Evolutionary conservation across 1,139 yeast genomes (phyloP), one percentile per base, ranked within the genome.

Genomic region (Candida pseudoviswanathii): DNA sequence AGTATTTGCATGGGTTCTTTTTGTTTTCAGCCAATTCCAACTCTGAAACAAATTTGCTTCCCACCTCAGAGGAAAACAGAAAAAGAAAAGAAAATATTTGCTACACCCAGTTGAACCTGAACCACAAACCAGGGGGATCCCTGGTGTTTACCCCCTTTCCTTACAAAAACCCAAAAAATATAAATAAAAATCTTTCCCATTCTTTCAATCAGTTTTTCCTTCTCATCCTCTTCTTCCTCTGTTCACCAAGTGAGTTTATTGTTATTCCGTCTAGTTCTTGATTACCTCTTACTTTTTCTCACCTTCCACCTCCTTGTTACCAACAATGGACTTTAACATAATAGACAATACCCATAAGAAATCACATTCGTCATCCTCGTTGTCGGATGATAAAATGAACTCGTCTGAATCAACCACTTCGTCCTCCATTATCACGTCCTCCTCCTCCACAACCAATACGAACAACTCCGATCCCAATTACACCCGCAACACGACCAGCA

Each of bases 361-460:
- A 25, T 37, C 41, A 37, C 27, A 25, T 16, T 37, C 41, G 3
- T 37, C 41, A 10, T 37, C 29, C 7, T 37, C 41, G 10, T 25
- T 37, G 25, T 37, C 41, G 10, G 41, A 37, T 10, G 41, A 37
- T 37, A 37, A 37, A 37, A 24, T 37, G 41, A 37, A 37, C 30
- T 37, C 41, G n/a, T 37, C 41, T 25, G 41, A 10, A 7, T 37
- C 41, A 9, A 37, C 41, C 5, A 37, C 41, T 25, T 37, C 41
- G 8, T 37, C 41, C 7, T 37, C 41, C 4, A 37, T 37, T 25
- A 25, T 37, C 21, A 37, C 41, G 9, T 37, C 41, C 5, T 37
- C 41, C 5, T 37, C 41, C 4, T 37, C 41, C 9, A 37, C 41
- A 4, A 37, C 41, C 24, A 37, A 37, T 25, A 37, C 41, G 25